Evolutionary conservation across 106 monocot species (phyloP), one percentile per base, ranked within the genome.

Genomic region (Dendrobium huoshanense): DNA sequence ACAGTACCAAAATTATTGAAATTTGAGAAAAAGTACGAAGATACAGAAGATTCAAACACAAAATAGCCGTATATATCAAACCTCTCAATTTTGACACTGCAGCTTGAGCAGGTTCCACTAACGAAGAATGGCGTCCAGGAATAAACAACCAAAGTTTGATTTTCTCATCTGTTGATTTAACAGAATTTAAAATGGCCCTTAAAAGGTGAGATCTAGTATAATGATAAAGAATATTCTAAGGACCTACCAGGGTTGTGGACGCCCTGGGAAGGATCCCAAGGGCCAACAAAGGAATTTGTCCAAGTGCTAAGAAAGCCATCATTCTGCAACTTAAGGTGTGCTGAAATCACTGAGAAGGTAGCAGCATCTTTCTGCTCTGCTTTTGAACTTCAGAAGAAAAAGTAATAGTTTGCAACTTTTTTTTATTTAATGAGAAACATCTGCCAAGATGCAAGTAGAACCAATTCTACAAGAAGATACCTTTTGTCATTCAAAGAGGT

Each of bases 211-310:
- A 72, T 9, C 67, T 18, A 17, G 25, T 44, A 31, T 56, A 24
- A 84, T 22, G 51, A 41, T 43, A 86, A 56, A 25, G 13, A 15
- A 70, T 4, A 37, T 13, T 33, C 48, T 79, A 73, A 64, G 79
- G 70, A 17, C 67, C 83, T 73, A 98, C 97, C 97, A 79, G 97
- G 97, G 78, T 98, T 98, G 83, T 98, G 92, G 45, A 83, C 85
- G 47, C 97, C 97, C 85, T 98, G 97, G 79, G 97, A 98, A 78
- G 97, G 97, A 83, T 98, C 97, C 97, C 97, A 98, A 24, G 97
- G 97, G 77, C 97, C 97, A 81, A 98, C 92, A 91, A 98, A 98
- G 4, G 94, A 94, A 76, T 95, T 98, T 20, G 97, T 92, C 97
- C 97, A 98, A 51, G 97, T 89, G 73, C 91, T 91, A 68, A 95